Percentiles rank a stretch among this genome's conserved stretches.
phyloP scores from a whole-genome alignment of 106 monocot genomes.

The Dendrobium huoshanense region DNA sequence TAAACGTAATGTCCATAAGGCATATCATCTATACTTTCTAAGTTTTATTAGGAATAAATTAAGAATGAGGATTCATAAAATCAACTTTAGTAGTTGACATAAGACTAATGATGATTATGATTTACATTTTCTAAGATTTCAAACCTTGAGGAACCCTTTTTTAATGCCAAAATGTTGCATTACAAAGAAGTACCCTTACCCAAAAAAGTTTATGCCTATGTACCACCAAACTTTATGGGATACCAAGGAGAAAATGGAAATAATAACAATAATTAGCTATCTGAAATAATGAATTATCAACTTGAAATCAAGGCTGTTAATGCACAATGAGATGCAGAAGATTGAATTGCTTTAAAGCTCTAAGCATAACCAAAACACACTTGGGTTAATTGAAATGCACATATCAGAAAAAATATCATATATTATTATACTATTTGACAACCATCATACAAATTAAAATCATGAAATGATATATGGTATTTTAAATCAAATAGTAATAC shows the following conservation, averaged over 20 bases:
- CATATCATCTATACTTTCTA: too few relatives aligned
- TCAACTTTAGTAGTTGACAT: not conserved
- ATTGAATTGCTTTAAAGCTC: not conserved
- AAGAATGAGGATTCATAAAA: not conserved
- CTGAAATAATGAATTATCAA: not conserved
- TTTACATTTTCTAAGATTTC: not conserved
- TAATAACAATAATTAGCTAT: not conserved
- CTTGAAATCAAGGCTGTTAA: not conserved
- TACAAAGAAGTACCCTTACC: not conserved
- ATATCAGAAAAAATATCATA: not conserved
- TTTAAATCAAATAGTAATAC: too few relatives aligned
- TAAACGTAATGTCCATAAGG: not conserved
- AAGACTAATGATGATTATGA: not conserved
- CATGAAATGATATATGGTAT: too few relatives aligned
- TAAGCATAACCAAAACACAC: too few relatives aligned
- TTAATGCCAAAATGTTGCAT: not conserved
- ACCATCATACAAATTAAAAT: too few relatives aligned
- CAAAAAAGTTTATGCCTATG: not conserved
- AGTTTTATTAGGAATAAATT: not conserved
- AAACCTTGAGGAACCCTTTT: not conserved
- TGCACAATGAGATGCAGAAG: not conserved
- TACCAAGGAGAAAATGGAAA: not conserved
- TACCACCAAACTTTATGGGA: not conserved
- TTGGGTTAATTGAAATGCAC: not conserved
- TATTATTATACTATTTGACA: too few relatives aligned